These are phyloP conservation scores for Colletotrichum lindemuthianum DNA, from an alignment of 2,329 filamentous ascomycete genomes.

Conservation along the genomic window DNA sequence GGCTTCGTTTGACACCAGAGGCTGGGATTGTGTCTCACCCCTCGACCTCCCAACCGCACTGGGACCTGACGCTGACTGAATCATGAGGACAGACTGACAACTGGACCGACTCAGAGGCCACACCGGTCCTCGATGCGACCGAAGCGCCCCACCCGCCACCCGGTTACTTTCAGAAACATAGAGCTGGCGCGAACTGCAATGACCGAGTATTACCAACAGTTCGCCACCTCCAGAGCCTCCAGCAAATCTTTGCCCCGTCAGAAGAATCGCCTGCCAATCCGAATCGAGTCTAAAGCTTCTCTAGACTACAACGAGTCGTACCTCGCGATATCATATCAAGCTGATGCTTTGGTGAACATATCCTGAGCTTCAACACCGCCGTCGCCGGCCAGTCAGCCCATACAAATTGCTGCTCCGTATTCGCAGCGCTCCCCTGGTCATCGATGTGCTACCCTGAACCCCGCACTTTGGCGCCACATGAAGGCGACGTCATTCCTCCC, in stretches of 20 bases:
- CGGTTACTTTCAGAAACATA: constrained; percentile 8
- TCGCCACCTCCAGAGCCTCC: constrained; percentile 32
- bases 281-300: constrained; percentile 21
- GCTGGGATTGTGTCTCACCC: constrained; percentile 14
- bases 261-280: constrained; percentile 25
- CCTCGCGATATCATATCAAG: neutral
- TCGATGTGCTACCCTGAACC: constrained; percentile 7
- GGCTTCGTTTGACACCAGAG: constrained; percentile 3
- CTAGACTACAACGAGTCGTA: constrained; percentile 18
- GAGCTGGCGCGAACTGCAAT: no score
- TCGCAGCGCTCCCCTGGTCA: constrained; percentile 4
- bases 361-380: neutral
- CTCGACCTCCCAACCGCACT: neutral
- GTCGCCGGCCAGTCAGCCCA: constrained; percentile 9
- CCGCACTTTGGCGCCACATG: constrained; percentile 17
- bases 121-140: constrained; percentile 5
- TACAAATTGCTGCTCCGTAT: neutral
- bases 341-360: neutral
- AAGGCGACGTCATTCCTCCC: constrained; percentile 24
- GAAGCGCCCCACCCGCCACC: constrained; percentile 30
- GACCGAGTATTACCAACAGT: constrained; percentile 5
- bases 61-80: neutral
- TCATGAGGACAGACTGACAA: neutral
- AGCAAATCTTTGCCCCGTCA: constrained; percentile 29
- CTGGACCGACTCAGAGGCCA: constrained; percentile 1